These are phyloP conservation scores for Otatea glauca DNA, from an alignment of 176 grass and related monocot species.

Conservation along the genomic window DNA sequence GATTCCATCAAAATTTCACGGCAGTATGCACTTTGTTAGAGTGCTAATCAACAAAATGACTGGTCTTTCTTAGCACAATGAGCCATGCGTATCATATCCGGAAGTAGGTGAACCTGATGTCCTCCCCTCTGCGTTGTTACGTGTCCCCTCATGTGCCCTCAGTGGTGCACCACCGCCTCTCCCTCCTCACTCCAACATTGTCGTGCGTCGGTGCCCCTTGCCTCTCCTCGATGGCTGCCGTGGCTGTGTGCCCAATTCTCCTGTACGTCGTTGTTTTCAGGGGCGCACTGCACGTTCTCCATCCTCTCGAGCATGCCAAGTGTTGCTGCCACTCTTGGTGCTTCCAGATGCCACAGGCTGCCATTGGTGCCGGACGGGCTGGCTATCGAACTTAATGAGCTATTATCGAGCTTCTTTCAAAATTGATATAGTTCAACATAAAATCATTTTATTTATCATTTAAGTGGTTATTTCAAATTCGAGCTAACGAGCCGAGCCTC, in stretches of 20 bases:
- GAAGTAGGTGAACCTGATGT: background rate
- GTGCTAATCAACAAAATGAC: background rate
- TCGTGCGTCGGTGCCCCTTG: background rate
- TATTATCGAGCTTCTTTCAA: no score
- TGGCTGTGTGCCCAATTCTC: background rate
- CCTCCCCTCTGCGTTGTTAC: background rate
- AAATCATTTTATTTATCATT: no score
- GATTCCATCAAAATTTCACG: background rate
- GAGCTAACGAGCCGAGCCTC: no score
- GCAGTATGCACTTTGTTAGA: background rate
- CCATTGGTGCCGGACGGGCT: background rate
- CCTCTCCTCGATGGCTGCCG: background rate
- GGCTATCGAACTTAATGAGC: no score
- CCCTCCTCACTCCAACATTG: background rate
- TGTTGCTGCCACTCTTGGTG: background rate
- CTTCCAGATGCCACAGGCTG: background rate
- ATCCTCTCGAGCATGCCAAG: background rate
- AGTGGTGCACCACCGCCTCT: background rate
- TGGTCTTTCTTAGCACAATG: background rate
- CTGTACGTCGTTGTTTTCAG: no score
- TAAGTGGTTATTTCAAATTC: no score
- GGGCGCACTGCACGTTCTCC: no score
- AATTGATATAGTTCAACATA: no score
- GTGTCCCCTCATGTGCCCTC: background rate
- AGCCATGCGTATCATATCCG: background rate